A percentile compares a stretch with the other conserved stretches of the same genome.
Evolutionary conservation across 306 rosid genomes (phyloP).

Genomic region (Calophaca sinica): DNA sequence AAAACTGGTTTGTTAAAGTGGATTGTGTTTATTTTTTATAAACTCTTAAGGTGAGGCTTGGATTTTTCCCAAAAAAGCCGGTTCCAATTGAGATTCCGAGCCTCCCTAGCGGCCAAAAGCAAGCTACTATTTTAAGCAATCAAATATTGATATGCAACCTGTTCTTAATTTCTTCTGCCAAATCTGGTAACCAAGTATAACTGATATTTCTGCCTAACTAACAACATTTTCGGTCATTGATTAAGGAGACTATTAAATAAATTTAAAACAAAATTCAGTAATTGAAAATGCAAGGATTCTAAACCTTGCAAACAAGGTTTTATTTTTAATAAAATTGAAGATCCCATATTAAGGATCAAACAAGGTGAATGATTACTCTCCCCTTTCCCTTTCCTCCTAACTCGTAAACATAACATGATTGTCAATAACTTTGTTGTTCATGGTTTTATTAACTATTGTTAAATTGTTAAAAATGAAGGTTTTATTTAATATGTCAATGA

Average conservation of each 20-base stretch:
- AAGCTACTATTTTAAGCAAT: constrained; percentile 14
- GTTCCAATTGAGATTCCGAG: constrained; percentile 14
- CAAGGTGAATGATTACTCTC: too few species aligned
- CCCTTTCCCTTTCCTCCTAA: too few species aligned
- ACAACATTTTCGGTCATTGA: background rate
- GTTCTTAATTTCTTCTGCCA: constrained; percentile 10
- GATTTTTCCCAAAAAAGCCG: background rate
- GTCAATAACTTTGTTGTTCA: too few species aligned
- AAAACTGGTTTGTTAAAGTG: too few species aligned
- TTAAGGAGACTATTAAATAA: background rate
- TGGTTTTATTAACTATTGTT: too few species aligned
- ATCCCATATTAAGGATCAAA: too few species aligned
- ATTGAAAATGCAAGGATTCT: background rate
- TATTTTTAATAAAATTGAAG: too few species aligned
- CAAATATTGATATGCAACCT: background rate
- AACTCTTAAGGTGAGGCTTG: too few species aligned
- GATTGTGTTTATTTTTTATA: too few species aligned
- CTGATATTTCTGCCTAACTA: constrained; percentile 1
- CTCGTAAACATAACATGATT: too few species aligned
- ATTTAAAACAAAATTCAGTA: background rate
- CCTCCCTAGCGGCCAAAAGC: constrained; percentile 9
- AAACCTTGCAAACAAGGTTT: background rate
- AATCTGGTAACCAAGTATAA: background rate
- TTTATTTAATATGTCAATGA: too few species aligned
- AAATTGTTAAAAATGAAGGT: too few species aligned